A percentile compares a stretch with the other conserved stretches of the same genome.
phyloP scores from a whole-genome alignment of 441 rosid species.

The Metrosideros polymorpha region DNA sequence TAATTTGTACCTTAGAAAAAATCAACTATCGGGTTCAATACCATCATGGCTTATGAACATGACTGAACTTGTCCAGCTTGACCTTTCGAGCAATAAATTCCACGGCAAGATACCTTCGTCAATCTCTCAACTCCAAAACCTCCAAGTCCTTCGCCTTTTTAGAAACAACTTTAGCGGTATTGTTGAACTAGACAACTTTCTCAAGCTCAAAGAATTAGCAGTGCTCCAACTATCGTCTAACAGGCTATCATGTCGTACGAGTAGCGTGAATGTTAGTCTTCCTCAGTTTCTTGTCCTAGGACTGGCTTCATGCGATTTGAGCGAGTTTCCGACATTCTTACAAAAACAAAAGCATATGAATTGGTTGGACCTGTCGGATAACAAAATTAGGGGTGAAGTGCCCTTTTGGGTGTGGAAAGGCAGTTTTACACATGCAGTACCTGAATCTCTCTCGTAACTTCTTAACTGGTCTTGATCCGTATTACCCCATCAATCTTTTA shows the following conservation, averaged over 20 bases:
- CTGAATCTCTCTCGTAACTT: not conserved
- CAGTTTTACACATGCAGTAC: not conserved
- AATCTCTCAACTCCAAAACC: not conserved
- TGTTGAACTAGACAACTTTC: too few species aligned
- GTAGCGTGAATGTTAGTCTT: not conserved
- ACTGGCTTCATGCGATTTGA: not conserved
- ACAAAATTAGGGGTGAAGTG: not conserved
- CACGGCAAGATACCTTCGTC: not conserved
- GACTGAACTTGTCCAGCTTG: not conserved
- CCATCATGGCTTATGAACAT: not conserved
- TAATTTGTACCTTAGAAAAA: accelerated
- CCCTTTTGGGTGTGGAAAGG: not conserved
- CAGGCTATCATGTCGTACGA: not conserved
- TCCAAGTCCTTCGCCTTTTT: too few species aligned
- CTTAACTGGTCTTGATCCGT: not conserved
- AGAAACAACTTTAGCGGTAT: too few species aligned
- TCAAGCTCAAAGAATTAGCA: too few species aligned
- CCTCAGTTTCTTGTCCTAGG: not conserved
- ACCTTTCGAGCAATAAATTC: too few species aligned
- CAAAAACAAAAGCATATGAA: not conserved
- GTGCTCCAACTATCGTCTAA: not conserved
- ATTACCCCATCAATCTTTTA: not conserved
- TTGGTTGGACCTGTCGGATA: not conserved
- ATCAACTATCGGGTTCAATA: too few species aligned
- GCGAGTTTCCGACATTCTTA: not conserved